Evolutionary conservation across 352 stramenopile genomes (phyloP), one percentile per base, ranked within the genome.

Genomic region (Pythium guiyangense): DNA sequence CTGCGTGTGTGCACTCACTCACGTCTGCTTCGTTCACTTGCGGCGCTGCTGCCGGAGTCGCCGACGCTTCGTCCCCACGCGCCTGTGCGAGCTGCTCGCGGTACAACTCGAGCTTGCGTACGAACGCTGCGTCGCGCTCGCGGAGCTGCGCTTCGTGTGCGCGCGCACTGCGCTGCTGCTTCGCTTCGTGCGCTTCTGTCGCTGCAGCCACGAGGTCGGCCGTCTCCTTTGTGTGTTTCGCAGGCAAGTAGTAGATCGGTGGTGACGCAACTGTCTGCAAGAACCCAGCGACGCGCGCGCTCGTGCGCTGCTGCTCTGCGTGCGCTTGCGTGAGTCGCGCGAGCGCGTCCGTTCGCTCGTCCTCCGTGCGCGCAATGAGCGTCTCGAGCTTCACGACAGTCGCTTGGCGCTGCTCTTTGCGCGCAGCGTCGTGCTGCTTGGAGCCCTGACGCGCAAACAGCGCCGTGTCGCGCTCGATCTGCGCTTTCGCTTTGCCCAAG

Each of bases 201-300:
- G 78, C 88, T 8, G 80, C 80, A 35, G 73, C 77, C 17, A 93
- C 64, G 2, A 93, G 59, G 46, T 88, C 83, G 20, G 88, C 71
- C 2, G 77, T 90, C 51, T 93, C 83, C 46, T 91, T 88, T 18
- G 80, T 93, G 62, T 88, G 79, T 29, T 77, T 85, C 39, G 70
- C 65, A 20, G 84, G 84, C 18, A 89, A 66, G 52, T 91, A 93
- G 51, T 80, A 86, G 34, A 93, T 76, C 12, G 80, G 77, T 0
- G 82, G 82, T 9, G 77, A 85, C 31, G 84, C 55, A 18, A 88
- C 77, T 4, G 80, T 93, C 45, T 82, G 64, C 45, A 93, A 34
- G 59, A 88, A 92, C n/a, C 72, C 75, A 12, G 80, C 69, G 45
- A 84, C 59, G 17, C 65, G 66, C 47, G 65, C 60, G 25, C 71